These are phyloP conservation scores for Scytalidium sp. DNA, from an alignment of 2,329 filamentous ascomycete species.

Conservation along the genomic window DNA sequence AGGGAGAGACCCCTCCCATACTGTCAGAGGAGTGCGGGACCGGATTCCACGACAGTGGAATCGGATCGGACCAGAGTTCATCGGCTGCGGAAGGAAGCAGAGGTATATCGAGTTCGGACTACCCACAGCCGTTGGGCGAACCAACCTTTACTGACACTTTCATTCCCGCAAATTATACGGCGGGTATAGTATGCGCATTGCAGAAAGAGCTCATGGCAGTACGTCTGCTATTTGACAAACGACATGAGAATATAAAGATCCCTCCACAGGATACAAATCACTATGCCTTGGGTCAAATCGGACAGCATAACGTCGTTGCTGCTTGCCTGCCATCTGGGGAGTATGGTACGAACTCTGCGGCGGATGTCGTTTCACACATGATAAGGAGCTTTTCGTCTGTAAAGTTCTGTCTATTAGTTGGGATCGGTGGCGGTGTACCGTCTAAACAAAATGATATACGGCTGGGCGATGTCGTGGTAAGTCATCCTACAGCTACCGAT, in stretches of 20 bases:
- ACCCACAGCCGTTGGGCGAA: background rate
- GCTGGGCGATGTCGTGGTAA: slow-evolving; percentile 11
- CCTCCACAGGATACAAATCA: slow-evolving; percentile 6
- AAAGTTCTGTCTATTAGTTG: slow-evolving; percentile 12
- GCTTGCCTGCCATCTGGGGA: slow-evolving; percentile 12
- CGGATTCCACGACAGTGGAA: background rate
- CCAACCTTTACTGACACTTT: background rate
- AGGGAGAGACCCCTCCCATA: background rate
- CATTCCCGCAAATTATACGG: slow-evolving; percentile 11
- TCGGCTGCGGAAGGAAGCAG: background rate
- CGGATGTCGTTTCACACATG: slow-evolving; percentile 13
- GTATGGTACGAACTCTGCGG: slow-evolving; percentile 11
- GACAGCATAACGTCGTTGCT: slow-evolving; percentile 15
- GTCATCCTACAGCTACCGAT: slow-evolving; percentile 8
- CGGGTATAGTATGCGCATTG: slow-evolving; percentile 24
- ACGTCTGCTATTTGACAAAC: slow-evolving; percentile 2
- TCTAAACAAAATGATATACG: slow-evolving; percentile 6
- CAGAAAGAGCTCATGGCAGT: slow-evolving; percentile 19
- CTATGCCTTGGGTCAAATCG: slow-evolving; percentile 15
- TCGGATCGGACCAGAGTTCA: background rate
- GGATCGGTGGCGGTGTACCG: slow-evolving; percentile 12
- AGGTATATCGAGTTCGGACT: too few relatives aligned
- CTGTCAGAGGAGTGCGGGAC: background rate
- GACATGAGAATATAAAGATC: background rate
- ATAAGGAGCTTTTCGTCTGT: slow-evolving; percentile 10